Conservation (phyloP, 139 green algal species). For the Astrephomene gubernaculifera region DNA sequence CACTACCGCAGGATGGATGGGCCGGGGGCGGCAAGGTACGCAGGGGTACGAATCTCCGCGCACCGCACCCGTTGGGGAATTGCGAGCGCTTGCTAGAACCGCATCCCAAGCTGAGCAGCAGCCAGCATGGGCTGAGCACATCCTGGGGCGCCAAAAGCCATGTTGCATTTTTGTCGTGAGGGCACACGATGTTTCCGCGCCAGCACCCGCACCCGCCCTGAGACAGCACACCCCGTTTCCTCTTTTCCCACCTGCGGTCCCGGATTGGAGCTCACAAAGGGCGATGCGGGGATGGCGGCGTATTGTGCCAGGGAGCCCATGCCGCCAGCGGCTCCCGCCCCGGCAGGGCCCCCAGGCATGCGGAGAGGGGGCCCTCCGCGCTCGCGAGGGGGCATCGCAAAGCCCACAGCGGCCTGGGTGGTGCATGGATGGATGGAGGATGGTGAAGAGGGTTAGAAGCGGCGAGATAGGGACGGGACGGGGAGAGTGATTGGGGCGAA, state of each 20-base stretch:
- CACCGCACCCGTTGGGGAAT: not conserved
- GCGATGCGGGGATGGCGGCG: not conserved
- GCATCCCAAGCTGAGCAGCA: too few species aligned
- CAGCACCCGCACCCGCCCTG: not conserved
- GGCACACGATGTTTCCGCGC: too few species aligned
- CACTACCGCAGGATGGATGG: not conserved
- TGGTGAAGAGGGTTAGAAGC: not conserved
- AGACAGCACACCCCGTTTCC: too few species aligned
- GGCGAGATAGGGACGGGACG: not conserved
- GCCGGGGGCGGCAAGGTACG: not conserved
- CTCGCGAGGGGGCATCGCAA: conserved; percentile 5
- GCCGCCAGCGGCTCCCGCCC: not conserved
- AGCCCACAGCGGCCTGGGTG: not conserved
- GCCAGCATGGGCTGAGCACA: too few species aligned
- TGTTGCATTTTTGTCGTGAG: too few species aligned
- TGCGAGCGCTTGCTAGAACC: too few species aligned
- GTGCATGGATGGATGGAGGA: not conserved
- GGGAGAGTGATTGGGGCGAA: too few species aligned
- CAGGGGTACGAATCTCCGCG: not conserved
- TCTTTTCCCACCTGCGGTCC: not conserved
- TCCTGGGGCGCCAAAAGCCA: too few species aligned
- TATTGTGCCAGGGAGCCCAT: not conserved
- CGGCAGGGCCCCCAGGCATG: not conserved
- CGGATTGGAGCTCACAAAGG: not conserved
- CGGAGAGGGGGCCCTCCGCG: not conserved